Base-by-base conservation (phyloP, 345 rosid genomes). In the Eucalyptus shirleyi region DNA sequence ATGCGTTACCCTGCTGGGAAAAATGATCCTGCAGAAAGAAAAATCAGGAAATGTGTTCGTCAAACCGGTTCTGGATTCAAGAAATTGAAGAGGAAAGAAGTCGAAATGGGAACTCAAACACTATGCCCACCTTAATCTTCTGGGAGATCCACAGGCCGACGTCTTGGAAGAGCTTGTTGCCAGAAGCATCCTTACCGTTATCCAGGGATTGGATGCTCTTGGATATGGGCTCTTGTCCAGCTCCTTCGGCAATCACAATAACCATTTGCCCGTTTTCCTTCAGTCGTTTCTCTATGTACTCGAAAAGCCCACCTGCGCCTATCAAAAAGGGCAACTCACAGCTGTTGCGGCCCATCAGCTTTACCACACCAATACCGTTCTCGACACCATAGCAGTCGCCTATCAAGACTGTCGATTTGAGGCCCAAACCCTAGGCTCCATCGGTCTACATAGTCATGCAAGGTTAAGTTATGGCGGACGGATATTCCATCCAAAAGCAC, bases 191-290 rank as follows among this genome's bases (percentile, higher is more conserved):
- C 89, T 93, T 91, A 44, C 87, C 90, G 49, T 90, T 90, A 88
- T 88, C 91, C 80, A 32, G 80, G 69, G 94, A 91, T 34, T 95
- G 94, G 89, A 91, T 91, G 90, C 93, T 93, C 91, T 95, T 92
- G 34, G 93, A 90, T 87, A 96, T 90, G 82, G 95, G 91, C 67
- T 97, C 98, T 69, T 96, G 98, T 86, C 97, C 99, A 26, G 98
- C 97, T 50, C 98, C 98, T 93, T 96, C 98, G 42, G 99, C 98
- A 60, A 96, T 90, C 90, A 96, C 99, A 89, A 96, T 93, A 87
- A 97, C 98, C 96, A 96, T 95, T 91, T 97, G 99, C 44, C 99
- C 96, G n/a, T 90, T 86, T 86, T 96, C 99, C 89, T 95, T 95
- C 32, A 96, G 93, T 53, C 95, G 92, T 88, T 86, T 95, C 91